Evolutionary conservation across 768 basidiomycete species (phyloP).

Genomic region (Boletus insuetus): DNA sequence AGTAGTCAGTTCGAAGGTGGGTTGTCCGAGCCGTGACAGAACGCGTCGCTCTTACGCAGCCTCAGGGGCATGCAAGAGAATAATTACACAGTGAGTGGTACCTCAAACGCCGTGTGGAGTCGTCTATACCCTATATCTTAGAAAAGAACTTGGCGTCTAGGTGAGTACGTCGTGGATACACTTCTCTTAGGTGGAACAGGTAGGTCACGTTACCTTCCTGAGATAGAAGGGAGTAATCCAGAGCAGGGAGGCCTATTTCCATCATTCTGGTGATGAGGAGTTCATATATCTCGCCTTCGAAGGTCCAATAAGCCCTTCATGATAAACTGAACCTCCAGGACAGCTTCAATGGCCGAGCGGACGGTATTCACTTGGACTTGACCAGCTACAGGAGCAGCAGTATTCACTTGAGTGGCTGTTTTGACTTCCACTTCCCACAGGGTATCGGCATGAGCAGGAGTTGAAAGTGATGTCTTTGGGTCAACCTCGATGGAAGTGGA

Average conservation of each 20-base stretch:
- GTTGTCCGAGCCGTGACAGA: too few relatives aligned
- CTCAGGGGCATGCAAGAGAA: too few relatives aligned
- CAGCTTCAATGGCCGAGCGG: slow-evolving; percentile 65
- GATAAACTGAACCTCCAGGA: slow-evolving; percentile 75
- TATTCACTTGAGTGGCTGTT: slow-evolving; percentile 74
- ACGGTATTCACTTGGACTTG: slow-evolving; percentile 65
- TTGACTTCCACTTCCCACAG: slow-evolving; percentile 90
- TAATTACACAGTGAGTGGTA: too few relatives aligned
- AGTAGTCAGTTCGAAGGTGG: too few relatives aligned
- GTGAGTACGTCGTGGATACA: not conserved
- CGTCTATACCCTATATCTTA: too few relatives aligned
- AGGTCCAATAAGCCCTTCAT: slow-evolving; percentile 86
- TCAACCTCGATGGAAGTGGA: slow-evolving; percentile 50
- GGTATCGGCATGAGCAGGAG: slow-evolving; percentile 75
- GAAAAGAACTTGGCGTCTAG: not conserved
- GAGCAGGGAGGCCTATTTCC: not conserved
- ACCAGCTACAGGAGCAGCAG: slow-evolving; percentile 40
- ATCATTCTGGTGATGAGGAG: not conserved
- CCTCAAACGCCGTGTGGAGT: too few relatives aligned
- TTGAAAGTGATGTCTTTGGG: slow-evolving; percentile 69
- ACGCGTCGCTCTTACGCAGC: too few relatives aligned
- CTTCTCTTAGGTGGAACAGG: not conserved
- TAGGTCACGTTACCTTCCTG: not conserved
- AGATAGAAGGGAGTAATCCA: not conserved
- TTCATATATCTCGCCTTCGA: slow-evolving; percentile 65